phyloP scores from a whole-genome alignment of 2,329 filamentous ascomycete species.

The Nigrospora sphaerica region DNA sequence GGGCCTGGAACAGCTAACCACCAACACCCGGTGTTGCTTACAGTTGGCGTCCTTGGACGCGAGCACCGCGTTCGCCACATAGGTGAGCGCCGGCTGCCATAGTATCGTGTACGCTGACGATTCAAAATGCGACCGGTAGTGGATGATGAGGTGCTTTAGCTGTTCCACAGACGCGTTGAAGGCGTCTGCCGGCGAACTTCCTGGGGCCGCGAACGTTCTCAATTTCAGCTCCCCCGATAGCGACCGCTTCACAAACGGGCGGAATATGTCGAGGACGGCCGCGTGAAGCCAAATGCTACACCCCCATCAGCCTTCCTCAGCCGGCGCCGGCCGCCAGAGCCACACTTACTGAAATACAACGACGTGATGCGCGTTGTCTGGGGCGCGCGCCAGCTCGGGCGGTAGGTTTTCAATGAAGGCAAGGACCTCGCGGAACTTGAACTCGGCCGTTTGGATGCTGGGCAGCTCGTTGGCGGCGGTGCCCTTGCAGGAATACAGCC shows the following conservation, averaged over 20 bases:
- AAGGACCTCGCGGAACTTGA: constrained; percentile 30
- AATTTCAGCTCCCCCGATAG: constrained; percentile 6
- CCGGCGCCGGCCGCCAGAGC: background rate
- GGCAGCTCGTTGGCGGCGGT: constrained; percentile 3
- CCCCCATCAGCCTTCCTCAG: constrained; percentile 6
- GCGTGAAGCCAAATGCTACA: constrained; percentile 32
- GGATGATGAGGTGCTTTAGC: constrained; percentile 28
- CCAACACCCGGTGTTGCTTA: no score
- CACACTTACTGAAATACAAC: constrained; percentile 27
- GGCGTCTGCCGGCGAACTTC: constrained; percentile 20
- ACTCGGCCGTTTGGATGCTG: constrained; percentile 22
- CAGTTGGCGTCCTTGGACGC: constrained; percentile 16
- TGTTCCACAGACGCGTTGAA: constrained; percentile 28
- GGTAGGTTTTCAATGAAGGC: constrained; percentile 27
- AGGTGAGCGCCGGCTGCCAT: constrained; percentile 32
- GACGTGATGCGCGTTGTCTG: constrained; percentile 24
- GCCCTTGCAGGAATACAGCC: constrained; percentile 17
- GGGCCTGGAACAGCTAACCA: no score
- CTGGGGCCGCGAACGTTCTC: constrained; percentile 21
- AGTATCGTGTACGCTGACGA: constrained; percentile 28
- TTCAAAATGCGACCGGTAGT: constrained; percentile 24
- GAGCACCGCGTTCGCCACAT: constrained; percentile 28
- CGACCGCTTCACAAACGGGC: constrained; percentile 14
- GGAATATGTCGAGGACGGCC: constrained; percentile 28
- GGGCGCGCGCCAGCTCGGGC: constrained; percentile 12